Conservation (phyloP, 192 early-diverging fungal genomes). For the Pilobolus umbonatus region DNA sequence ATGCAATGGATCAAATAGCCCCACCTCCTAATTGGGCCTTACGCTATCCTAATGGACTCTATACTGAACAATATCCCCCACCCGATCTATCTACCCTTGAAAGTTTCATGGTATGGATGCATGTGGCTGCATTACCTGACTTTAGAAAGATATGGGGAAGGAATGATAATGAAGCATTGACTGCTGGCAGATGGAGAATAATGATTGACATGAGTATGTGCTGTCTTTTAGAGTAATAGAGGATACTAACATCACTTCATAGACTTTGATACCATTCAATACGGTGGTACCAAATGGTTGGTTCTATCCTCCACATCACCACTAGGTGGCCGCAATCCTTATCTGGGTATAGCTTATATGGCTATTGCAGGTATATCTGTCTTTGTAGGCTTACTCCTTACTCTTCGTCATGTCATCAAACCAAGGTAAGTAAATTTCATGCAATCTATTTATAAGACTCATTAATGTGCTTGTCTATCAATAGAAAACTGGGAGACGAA, state of each 20-base stretch:
- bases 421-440: slow-evolving; percentile 56
- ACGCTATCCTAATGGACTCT: slow-evolving; percentile 53
- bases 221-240: background rate
- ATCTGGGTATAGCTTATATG: slow-evolving; percentile 94
- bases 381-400: slow-evolving; percentile 83
- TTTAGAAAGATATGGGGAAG: slow-evolving; percentile 92
- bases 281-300: slow-evolving; percentile 90
- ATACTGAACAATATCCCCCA: slow-evolving; percentile 39
- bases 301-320: slow-evolving; percentile 92
- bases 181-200: slow-evolving; percentile 64
- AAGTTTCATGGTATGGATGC: slow-evolving; percentile 95
- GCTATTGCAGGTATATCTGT: slow-evolving; percentile 85
- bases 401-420: slow-evolving; percentile 83
- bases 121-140: slow-evolving; percentile 85
- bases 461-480: background rate
- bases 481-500: slow-evolving; percentile 88
- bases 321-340: slow-evolving; percentile 93
- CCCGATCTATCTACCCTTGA: slow-evolving; percentile 67
- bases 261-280: slow-evolving; percentile 82
- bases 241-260: background rate
- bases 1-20: slow-evolving; percentile 48
- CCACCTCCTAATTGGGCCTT: slow-evolving; percentile 83
- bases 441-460: background rate
- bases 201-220: slow-evolving; percentile 65
- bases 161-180: slow-evolving; percentile 55